Base-by-base conservation (phyloP, 371 early-diverging fungal species). In the Syncephalastrum racemosum region DNA sequence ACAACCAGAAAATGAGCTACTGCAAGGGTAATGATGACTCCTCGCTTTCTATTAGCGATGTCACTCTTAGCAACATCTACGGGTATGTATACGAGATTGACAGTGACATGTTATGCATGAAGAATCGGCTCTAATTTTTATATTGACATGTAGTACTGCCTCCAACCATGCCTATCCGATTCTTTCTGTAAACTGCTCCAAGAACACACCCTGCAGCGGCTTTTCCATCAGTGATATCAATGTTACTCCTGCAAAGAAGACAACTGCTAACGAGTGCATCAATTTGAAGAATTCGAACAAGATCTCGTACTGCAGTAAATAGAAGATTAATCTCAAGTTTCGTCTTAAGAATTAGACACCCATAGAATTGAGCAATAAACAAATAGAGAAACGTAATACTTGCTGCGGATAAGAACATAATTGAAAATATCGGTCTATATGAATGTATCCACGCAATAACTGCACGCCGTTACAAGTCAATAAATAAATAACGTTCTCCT, bases 11-110 rank as follows among this genome's bases (percentile, higher is more conserved):
- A 39, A 18, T 40, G 27, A 43, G 51, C 1, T 60, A 55, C 39
- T 59, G 62, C 18, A 53, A 47, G 5, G 58, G 58, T 41, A 58
- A 61, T 36, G 62, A 64, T 20, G 40, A 54, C 3, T 43, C 42
- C 16, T 68, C 64, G 6, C 53, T 68, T 47, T 53, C 56, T 36
- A 68, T 68, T 40, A 58, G 55, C 40, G 64, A 47, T 41, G 68
- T 68, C 42, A 61, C 51, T 10, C 58, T 68, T 24, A 56, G 46
- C 24, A 56, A 52, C 7, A 56, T 64, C 23, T 58, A 50, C 40
- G 68, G 66, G 54, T 58, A 62, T 40, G 57, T 20, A 31, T 31
- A 31, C 10, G 36, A 31, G 10, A 7, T 31, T 10, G 2, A 8
- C 2, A 31, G 10, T 31, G 36, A 10, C 36, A 31, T 31, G 10